Evolutionary conservation across 2,329 filamentous ascomycete species (phyloP).

Genomic region (Colletotrichum spinosum): DNA sequence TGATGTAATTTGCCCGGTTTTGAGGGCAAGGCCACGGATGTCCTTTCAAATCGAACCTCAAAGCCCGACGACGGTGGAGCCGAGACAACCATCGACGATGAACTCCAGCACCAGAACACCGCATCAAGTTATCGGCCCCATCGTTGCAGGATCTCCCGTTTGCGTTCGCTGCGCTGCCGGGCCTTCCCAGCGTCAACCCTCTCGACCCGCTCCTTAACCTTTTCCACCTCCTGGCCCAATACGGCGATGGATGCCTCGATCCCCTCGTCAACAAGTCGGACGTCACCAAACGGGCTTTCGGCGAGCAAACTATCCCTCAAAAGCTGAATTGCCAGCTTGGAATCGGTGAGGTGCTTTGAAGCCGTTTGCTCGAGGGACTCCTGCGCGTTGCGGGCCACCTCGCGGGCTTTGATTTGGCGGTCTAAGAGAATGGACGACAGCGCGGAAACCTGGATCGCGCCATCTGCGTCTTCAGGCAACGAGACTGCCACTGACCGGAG

Average conservation of each 20-base stretch:
- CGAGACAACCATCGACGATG: no score
- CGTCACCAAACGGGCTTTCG: slow-evolving; percentile 59
- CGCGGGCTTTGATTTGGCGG: slow-evolving; percentile 55
- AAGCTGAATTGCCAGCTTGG: slow-evolving; percentile 59
- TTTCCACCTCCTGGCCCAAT: slow-evolving; percentile 57
- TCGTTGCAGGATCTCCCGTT: slow-evolving; percentile 60
- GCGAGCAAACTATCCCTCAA: slow-evolving; percentile 64
- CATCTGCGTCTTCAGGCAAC: slow-evolving; percentile 49
- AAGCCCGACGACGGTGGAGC: no score
- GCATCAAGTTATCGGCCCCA: slow-evolving; percentile 46
- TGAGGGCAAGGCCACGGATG: no score
- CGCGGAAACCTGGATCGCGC: slow-evolving; percentile 42
- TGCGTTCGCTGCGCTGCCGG: slow-evolving; percentile 56
- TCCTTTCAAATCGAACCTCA: no score
- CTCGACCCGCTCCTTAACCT: slow-evolving; percentile 52
- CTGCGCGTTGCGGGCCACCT: slow-evolving; percentile 59
- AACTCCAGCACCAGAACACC: no score
- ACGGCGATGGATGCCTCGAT: slow-evolving; percentile 63
- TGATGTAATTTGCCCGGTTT: no score
- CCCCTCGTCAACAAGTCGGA: slow-evolving; percentile 64
- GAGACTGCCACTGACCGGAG: slow-evolving; percentile 59
- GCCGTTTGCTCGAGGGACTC: slow-evolving; percentile 60
- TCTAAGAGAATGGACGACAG: slow-evolving; percentile 53
- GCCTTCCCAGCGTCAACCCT: slow-evolving; percentile 51
- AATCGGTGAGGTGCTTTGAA: slow-evolving; percentile 58